Percentiles rank a stretch among this genome's conserved stretches.
Conservation (phyloP, 208 protist species). For the Crithidia brevicula region DNA sequence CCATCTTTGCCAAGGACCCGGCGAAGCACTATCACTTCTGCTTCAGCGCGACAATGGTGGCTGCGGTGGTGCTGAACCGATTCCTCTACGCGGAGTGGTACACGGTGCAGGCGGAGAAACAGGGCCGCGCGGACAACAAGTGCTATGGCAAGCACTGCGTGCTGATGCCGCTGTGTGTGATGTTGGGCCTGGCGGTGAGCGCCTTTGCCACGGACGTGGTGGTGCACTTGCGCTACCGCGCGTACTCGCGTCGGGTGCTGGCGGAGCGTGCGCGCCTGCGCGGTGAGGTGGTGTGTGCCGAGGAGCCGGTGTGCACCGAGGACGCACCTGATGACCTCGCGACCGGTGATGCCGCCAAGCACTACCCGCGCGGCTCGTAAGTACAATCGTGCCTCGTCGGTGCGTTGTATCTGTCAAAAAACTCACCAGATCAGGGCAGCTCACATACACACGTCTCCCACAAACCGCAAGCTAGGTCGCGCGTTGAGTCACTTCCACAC, state of each 20-base stretch:
- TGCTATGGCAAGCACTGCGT: conserved; percentile 29
- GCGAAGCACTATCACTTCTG: conserved; percentile 63
- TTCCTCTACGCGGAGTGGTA: conserved; percentile 63
- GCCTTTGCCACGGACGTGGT: conserved; percentile 30
- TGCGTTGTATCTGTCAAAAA: too few species aligned
- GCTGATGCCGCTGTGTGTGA: conserved; percentile 34
- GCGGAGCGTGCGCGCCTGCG: conserved; percentile 38
- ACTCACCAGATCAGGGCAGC: too few species aligned
- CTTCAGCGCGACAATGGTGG: conserved; percentile 30
- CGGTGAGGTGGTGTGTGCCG: conserved; percentile 22
- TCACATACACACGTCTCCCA: too few species aligned
- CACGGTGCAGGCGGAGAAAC: conserved; percentile 37
- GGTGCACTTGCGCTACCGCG: conserved; percentile 33
- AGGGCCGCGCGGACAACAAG: conserved; percentile 6
- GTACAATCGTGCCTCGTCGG: too few species aligned
- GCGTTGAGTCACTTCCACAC: too few species aligned
- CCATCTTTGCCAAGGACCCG: conserved; percentile 52
- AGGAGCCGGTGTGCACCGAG: background rate
- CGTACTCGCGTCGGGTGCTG: conserved; percentile 34
- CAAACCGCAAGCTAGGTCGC: too few species aligned
- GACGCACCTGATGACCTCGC: background rate
- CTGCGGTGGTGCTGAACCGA: conserved; percentile 49
- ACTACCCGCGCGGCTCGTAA: background rate
- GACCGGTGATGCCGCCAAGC: background rate
- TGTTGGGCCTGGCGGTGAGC: conserved; percentile 27